These are phyloP conservation scores for Canavalia ensiformis DNA, from an alignment of 306 rosid species.

Conservation along the genomic window DNA sequence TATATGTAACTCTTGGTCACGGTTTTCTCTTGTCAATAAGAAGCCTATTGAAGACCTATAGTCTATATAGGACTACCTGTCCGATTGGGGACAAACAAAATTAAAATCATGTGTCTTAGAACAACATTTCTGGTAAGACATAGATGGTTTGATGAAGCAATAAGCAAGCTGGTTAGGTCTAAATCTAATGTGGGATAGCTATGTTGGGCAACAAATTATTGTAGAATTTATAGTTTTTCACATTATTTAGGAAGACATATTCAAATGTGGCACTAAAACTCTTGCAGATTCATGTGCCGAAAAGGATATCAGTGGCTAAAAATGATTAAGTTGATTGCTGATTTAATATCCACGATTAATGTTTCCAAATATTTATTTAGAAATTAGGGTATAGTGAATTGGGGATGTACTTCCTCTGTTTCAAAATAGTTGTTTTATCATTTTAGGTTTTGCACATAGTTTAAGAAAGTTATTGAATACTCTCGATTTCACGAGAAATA, in stretches of 20 bases:
- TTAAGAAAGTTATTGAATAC: neutral
- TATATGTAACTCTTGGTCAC: neutral
- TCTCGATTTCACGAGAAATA: neutral
- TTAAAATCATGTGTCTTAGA: slow-evolving; percentile 51
- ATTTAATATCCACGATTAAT: neutral
- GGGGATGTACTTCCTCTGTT: neutral
- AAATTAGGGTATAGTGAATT: neutral
- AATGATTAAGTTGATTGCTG: neutral
- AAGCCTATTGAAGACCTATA: neutral
- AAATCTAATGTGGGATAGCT: neutral
- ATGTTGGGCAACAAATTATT: neutral
- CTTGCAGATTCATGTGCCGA: neutral
- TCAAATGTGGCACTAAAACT: neutral
- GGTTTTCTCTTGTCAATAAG: neutral
- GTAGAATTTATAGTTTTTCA: slow-evolving; percentile 3
- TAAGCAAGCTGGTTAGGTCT: too few species aligned
- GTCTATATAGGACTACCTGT: neutral
- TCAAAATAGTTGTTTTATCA: neutral
- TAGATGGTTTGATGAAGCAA: slow-evolving; percentile 37
- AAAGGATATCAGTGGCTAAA: neutral
- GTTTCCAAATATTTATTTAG: neutral
- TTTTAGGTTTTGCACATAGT: neutral
- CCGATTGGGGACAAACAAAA: slow-evolving; percentile 22
- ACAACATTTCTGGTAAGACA: slow-evolving; percentile 32
- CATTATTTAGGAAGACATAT: neutral